Evolutionary conservation across 495 filamentous ascomycete genomes (phyloP).

Genomic region (Haplographium delicatum): DNA sequence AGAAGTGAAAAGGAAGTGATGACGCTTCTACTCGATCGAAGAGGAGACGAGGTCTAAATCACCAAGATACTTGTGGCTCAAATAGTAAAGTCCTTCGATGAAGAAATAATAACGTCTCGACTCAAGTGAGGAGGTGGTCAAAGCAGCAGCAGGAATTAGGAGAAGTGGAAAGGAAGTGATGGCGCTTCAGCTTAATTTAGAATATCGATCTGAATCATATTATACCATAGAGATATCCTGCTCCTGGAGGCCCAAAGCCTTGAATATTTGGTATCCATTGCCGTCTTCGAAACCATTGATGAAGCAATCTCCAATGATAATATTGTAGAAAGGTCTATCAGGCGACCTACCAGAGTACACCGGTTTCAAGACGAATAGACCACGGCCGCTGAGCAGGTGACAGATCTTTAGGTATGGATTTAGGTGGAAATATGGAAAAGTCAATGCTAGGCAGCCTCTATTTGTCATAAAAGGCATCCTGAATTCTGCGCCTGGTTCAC

Average conservation of each 20-base stretch:
- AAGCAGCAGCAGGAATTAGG: slow-evolving; percentile 2
- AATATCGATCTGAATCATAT: no score
- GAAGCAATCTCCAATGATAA: slow-evolving; percentile 4
- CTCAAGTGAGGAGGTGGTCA: slow-evolving; percentile 10
- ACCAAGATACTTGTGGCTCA: no score
- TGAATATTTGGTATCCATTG: background rate
- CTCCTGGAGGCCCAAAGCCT: background rate
- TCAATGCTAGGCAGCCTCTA: background rate
- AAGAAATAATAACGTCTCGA: no score
- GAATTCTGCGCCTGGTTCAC: background rate
- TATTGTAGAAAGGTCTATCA: background rate
- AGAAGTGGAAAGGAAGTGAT: slow-evolving; percentile 8
- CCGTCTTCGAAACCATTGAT: slow-evolving; percentile 5
- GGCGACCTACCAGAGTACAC: background rate
- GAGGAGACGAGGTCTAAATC: no score
- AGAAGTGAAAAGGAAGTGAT: no score
- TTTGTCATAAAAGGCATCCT: background rate
- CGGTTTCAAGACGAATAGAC: background rate
- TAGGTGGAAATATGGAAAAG: background rate
- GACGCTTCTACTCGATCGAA: no score
- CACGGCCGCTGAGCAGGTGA: background rate
- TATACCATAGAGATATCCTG: background rate
- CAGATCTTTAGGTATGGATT: background rate
- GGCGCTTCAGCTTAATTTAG: no score
- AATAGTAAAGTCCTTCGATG: no score